Percentiles rank a stretch among this genome's conserved stretches.
phyloP scores from a whole-genome alignment of 805 yeast genomes.

The Ogataea paradorogensis region DNA sequence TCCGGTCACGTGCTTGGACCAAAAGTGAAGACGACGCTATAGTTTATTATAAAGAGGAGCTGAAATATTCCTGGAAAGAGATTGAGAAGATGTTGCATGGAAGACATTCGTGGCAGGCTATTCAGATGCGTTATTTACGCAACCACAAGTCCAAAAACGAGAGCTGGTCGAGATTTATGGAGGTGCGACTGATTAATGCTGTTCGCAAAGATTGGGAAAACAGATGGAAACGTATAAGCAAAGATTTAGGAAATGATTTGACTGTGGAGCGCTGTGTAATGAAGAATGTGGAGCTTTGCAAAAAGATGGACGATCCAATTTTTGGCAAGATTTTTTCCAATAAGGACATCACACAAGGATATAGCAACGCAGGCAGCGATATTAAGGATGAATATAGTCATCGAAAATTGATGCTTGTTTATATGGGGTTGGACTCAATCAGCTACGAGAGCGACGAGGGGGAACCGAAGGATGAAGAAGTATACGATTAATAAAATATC shows the following conservation, averaged over 20 bases:
- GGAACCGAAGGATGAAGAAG: conserved; percentile 5
- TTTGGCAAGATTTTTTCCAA: conserved; percentile 27
- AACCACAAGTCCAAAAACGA: conserved; percentile 36
- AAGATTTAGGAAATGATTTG: conserved; percentile 31
- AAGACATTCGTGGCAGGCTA: conserved; percentile 44
- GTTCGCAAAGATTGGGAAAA: conserved; percentile 39
- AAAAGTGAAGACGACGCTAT: conserved; percentile 37
- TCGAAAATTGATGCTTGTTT: conserved; percentile 34
- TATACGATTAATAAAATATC: neutral
- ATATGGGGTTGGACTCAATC: conserved; percentile 36
- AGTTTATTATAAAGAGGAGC: conserved; percentile 36
- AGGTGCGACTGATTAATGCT: conserved; percentile 28
- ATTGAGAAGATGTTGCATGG: conserved; percentile 33
- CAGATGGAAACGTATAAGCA: conserved; percentile 38
- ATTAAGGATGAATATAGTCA: conserved; percentile 33
- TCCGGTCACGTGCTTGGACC: conserved; percentile 30
- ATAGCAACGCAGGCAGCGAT: conserved; percentile 26
- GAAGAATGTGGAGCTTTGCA: conserved; percentile 33
- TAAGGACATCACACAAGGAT: conserved; percentile 28
- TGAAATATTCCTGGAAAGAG: conserved; percentile 38
- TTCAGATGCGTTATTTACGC: conserved; percentile 45
- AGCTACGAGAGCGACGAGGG: conserved; percentile 33
- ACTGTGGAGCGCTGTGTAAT: conserved; percentile 30
- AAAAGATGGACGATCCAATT: conserved; percentile 28
- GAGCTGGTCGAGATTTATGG: conserved; percentile 36